Conservation (phyloP, 1,284 basidiomycete genomes). For the Tetrapyrgos nigripes region DNA sequence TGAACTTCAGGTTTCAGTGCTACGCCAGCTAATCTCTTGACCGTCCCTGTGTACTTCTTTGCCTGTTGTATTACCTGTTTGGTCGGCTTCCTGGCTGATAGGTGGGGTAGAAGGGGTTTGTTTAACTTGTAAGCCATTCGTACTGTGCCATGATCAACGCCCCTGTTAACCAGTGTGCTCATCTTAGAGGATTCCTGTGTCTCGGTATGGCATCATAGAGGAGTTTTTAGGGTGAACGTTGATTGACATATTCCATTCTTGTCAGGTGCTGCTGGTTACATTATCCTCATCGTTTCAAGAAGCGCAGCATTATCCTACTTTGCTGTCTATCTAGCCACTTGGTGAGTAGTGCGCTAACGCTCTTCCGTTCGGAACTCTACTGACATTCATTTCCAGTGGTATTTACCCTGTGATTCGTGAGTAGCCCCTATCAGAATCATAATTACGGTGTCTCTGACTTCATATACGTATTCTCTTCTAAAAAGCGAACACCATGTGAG, state of each 20-base stretch:
- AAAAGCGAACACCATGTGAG: conserved; percentile 69
- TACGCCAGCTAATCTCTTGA: conserved; percentile 76
- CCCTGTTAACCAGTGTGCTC: neutral
- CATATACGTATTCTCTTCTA: neutral
- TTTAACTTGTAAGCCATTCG: conserved; percentile 61
- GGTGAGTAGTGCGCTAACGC: conserved; percentile 35
- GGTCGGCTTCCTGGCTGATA: conserved; percentile 69
- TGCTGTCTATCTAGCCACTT: conserved; percentile 73
- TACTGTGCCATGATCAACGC: neutral
- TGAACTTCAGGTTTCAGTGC: conserved; percentile 60
- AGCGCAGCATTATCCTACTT: conserved; percentile 72
- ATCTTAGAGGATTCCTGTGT: conserved; percentile 37
- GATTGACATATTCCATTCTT: neutral
- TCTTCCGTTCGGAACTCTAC: neutral
- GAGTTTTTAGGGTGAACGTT: neutral
- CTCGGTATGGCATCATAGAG: conserved; percentile 40
- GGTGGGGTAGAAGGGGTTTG: conserved; percentile 61
- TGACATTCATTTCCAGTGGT: conserved; percentile 46
- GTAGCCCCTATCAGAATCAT: conserved; percentile 27
- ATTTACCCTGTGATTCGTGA: conserved; percentile 75
- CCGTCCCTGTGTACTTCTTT: conserved; percentile 70
- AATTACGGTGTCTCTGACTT: neutral
- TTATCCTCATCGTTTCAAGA: conserved; percentile 68
- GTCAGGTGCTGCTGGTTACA: conserved; percentile 64
- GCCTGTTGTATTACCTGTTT: conserved; percentile 70